Conservation (phyloP, 306 rosid genomes). For the Quercus mongolica region DNA sequence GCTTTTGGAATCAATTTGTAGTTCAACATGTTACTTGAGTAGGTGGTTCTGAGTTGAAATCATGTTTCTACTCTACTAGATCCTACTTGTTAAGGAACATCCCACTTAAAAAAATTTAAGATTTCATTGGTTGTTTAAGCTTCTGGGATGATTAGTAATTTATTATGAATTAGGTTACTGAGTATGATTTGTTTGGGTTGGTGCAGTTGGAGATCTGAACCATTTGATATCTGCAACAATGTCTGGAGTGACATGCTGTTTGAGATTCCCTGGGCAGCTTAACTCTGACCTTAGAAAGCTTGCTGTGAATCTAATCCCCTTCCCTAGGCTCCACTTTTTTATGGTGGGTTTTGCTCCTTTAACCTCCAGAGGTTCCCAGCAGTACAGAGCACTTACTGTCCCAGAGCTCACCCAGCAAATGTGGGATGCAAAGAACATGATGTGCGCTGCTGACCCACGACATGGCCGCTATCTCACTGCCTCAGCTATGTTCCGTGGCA, state of each 20-base stretch:
- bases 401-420: slow-evolving; percentile 73
- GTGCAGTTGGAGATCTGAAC: slow-evolving; percentile 61
- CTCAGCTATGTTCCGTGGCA: slow-evolving; percentile 65
- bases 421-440: slow-evolving; percentile 82
- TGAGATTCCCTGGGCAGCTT: slow-evolving; percentile 68
- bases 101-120: no score
- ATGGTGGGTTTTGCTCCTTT: slow-evolving; percentile 77
- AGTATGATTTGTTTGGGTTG: not conserved
- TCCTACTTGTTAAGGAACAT: no score
- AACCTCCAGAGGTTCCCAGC: slow-evolving; percentile 65
- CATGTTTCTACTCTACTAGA: no score
- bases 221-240: slow-evolving; percentile 70
- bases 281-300: slow-evolving; percentile 67
- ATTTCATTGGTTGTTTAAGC: no score
- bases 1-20: no score
- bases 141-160: no score
- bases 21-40: no score
- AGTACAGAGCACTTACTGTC: slow-evolving; percentile 54
- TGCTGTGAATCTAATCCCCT: slow-evolving; percentile 65
- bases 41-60: no score
- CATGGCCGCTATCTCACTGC: slow-evolving; percentile 67
- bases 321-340: slow-evolving; percentile 74
- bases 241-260: slow-evolving; percentile 72
- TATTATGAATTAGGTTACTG: no score
- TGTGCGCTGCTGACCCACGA: slow-evolving; percentile 72